Base-by-base conservation (phyloP, 805 yeast genomes). In the Sungouiella thailandica region DNA sequence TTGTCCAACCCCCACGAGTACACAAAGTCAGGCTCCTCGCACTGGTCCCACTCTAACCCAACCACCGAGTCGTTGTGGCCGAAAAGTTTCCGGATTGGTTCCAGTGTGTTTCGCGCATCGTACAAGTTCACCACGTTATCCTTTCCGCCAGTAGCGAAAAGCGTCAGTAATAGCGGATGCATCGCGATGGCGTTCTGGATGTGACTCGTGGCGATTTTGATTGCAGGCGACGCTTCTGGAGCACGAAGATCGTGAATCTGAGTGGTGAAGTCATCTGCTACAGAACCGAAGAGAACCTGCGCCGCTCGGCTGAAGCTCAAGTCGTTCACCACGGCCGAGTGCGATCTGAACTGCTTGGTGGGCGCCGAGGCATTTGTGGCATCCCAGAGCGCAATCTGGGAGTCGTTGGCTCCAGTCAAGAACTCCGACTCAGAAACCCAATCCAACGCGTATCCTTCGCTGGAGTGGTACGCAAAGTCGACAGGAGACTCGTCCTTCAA, bases 101-200 rank as follows among this genome's bases (percentile, higher is more conserved):
- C 55, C 1, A 64, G 44, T 19, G 77, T 65, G 49, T 78, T 77
- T 52, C 95, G 71, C 34, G 83, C 58, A 53, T 88, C 96, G 78
- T 86, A 86, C 17, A 82, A 61, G 32, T 74, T 74, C 14, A 86
- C 74, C n/a, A 78, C 62, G 47, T 79, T 78, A 53, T 87, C 96
- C 17, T 81, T 76, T 9, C 87, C 82, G 15, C 83, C 95, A 1
- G 93, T 83, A 10, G 81, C 89, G 30, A 83, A 66, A 37, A 85
- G 54, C 24, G 74, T 58, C 25, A 68, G 55, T 12, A 75, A 33
- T 4, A 59, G 55, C 0, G 85, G 82, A 49, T 81, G 81, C 59
- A 83, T 83, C 27, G 72, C 74, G 29, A 83, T 72, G 1, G 83
- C 70, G 50, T 82, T 83, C 44, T 85, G 78, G n/a, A 78, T 75